phyloP scores from a whole-genome alignment of 352 stramenopile species.

The Phytophthora boehmeriae region DNA sequence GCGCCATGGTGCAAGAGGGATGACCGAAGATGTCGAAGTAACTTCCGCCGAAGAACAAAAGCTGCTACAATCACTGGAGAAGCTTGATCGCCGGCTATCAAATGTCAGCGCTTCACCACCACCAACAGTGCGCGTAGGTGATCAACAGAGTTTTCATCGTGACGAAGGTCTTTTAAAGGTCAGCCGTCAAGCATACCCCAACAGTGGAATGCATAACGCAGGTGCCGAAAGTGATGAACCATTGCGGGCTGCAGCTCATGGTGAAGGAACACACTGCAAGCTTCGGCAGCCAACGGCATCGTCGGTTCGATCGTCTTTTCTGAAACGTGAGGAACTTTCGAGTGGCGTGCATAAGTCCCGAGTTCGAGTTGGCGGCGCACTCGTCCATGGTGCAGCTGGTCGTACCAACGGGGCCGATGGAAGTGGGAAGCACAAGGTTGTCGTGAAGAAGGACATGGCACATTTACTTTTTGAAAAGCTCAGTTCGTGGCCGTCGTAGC shows the following conservation, averaged over 20 bases:
- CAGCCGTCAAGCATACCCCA: not conserved
- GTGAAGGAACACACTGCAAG: constrained; percentile 46
- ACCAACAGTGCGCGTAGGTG: constrained; percentile 6
- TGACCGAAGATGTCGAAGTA: constrained; percentile 36
- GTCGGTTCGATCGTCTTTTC: constrained; percentile 38
- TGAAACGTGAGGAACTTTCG: constrained; percentile 56
- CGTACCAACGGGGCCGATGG: constrained; percentile 18
- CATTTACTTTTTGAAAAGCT: constrained; percentile 76
- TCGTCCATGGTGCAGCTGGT: constrained; percentile 21
- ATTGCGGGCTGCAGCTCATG: constrained; percentile 44
- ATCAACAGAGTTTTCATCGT: constrained; percentile 1
- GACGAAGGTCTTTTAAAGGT: not conserved
- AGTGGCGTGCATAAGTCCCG: constrained; percentile 58
- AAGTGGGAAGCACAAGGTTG: constrained; percentile 59
- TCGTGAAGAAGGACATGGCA: constrained; percentile 65
- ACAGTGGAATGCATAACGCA: not conserved
- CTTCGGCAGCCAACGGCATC: constrained; percentile 40
- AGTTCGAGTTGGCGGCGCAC: constrained; percentile 45
- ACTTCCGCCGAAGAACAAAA: constrained; percentile 46
- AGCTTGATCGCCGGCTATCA: constrained; percentile 49
- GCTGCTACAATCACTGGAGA: constrained; percentile 62
- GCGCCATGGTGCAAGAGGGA: not conserved
- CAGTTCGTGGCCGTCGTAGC: no score
- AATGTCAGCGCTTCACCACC: constrained; percentile 10
- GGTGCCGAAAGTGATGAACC: constrained; percentile 20